Percentiles rank a stretch among this genome's conserved stretches.
Conservation (phyloP, 768 basidiomycete genomes). For the Gloeopeniophorella convolvens region DNA sequence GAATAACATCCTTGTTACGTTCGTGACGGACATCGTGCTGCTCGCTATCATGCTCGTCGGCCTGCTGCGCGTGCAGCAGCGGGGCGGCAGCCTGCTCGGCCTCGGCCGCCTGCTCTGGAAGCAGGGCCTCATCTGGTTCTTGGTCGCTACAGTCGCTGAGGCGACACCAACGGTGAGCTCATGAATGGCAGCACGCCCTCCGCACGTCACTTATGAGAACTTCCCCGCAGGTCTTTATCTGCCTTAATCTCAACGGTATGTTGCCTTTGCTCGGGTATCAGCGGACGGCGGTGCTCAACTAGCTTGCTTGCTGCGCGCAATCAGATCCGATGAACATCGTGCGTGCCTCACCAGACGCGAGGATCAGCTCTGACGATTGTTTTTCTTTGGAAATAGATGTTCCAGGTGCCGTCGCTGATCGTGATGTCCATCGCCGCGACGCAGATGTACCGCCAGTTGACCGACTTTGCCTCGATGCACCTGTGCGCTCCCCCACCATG, state of each 20-base stretch:
- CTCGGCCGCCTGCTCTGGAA: constrained; percentile 1
- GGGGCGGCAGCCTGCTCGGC: not conserved
- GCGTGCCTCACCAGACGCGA: not conserved
- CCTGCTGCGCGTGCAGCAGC: not conserved
- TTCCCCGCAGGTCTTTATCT: not conserved
- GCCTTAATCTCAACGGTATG: constrained; percentile 1
- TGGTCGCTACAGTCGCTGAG: not conserved
- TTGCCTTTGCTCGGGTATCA: not conserved
- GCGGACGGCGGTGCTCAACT: not conserved
- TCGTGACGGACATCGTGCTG: constrained; percentile 1
- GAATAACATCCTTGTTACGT: not conserved
- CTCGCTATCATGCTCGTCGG: constrained; percentile 3
- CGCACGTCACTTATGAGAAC: not conserved
- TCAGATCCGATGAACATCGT: not conserved
- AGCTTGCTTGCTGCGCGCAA: not conserved
- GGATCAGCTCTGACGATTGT: no score
- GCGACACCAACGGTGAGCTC: not conserved
- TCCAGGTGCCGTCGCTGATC: not conserved
- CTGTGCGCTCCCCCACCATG: not conserved
- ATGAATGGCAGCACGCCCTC: no score
- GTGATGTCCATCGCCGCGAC: constrained; percentile 6
- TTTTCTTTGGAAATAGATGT: constrained; percentile 6
- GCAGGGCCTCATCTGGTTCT: constrained; percentile 9
- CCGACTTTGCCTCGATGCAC: not conserved
- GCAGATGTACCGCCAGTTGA: constrained; percentile 1